Conservation (phyloP, 345 rosid species). For the Eutrema japonicum region DNA sequence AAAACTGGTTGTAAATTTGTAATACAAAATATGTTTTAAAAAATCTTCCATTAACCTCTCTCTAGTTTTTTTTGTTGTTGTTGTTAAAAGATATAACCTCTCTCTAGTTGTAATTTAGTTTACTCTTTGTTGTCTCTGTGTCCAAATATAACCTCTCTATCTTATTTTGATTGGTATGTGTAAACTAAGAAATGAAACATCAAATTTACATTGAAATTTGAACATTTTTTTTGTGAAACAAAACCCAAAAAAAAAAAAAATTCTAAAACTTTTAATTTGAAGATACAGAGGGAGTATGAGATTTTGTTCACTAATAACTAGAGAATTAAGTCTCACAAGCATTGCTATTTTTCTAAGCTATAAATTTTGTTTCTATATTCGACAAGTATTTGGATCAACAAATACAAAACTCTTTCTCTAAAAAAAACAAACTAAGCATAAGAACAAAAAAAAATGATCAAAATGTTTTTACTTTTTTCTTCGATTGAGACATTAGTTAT, state of each 20-base stretch:
- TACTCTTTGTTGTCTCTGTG: background rate
- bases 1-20: background rate
- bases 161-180: background rate
- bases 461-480: background rate
- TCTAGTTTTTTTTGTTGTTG: background rate
- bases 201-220: background rate
- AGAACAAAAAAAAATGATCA: background rate
- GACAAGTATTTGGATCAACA: background rate
- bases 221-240: background rate
- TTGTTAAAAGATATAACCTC: background rate
- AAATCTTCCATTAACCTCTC: background rate
- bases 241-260: background rate
- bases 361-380: background rate
- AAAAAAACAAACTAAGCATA: background rate
- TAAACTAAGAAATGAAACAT: background rate
- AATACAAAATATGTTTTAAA: background rate
- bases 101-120: background rate
- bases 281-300: background rate
- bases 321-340: background rate
- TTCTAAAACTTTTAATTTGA: background rate
- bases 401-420: background rate
- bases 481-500: constrained; percentile 3
- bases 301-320: background rate
- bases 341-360: background rate
- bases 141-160: background rate